Percentiles rank a stretch among this genome's conserved stretches.
phyloP scores from a whole-genome alignment of 78 protist genomes.

The slime mould (Dictyostelium discoideum) region DNA sequence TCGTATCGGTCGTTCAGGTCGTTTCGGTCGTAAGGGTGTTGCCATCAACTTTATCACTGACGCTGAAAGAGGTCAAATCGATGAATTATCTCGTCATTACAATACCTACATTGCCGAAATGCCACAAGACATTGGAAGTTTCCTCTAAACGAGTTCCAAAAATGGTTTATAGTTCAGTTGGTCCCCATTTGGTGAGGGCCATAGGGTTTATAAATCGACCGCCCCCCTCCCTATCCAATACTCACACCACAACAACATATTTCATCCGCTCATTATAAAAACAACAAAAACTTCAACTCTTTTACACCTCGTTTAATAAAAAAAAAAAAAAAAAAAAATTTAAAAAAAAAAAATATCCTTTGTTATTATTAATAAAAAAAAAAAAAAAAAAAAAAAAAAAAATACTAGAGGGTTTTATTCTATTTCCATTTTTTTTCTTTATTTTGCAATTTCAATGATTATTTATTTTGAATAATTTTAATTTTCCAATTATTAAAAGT shows the following conservation, averaged over 20 bases:
- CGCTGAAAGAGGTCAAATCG: conserved; percentile 94
- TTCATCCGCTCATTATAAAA: not conserved
- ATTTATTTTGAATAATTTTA: too few relatives aligned
- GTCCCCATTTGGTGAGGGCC: not conserved
- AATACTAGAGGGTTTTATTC: too few relatives aligned
- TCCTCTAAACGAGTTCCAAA: not conserved
- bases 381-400: too few relatives aligned
- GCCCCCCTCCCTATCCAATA: not conserved
- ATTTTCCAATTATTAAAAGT: too few relatives aligned
- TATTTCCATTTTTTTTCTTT: too few relatives aligned
- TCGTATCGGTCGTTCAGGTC: conserved; percentile 99
- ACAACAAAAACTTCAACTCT: not conserved
- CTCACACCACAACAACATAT: not conserved
- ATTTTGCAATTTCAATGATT: too few relatives aligned
- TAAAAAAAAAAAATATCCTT: not conserved
- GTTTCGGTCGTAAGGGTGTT: conserved; percentile 99
- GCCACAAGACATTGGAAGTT: conserved; percentile 88
- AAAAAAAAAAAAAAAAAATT: too few relatives aligned
- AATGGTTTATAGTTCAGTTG: not conserved
- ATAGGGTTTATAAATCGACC: not conserved
- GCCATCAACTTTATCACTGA: conserved; percentile 99
- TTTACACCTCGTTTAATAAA: not conserved
- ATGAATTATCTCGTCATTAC: conserved; percentile 97
- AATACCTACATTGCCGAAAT: conserved; percentile 96
- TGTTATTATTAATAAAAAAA: not conserved